phyloP scores from a whole-genome alignment of 768 basidiomycete species.

The Lyophyllum semitale region DNA sequence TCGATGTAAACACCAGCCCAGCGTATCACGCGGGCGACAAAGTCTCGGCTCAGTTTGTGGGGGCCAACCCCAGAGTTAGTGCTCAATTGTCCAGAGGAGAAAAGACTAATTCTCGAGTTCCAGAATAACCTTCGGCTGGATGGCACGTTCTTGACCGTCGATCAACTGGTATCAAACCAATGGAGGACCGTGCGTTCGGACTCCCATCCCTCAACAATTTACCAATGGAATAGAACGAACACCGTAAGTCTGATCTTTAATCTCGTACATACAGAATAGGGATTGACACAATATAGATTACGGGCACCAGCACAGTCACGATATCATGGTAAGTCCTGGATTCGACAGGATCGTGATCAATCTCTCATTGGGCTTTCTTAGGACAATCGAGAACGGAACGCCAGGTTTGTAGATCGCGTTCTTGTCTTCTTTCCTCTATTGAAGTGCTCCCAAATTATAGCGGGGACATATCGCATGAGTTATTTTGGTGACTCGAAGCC shows the following conservation, averaged over 20 bases:
- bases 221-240: constrained; percentile 62
- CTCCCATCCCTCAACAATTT: constrained; percentile 77
- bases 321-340: constrained; percentile 58
- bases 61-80: constrained; percentile 76
- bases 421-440: background rate
- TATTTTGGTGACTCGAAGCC: constrained; percentile 83
- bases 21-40: constrained; percentile 59
- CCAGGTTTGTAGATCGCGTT: constrained; percentile 42
- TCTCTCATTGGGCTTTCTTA: constrained; percentile 22
- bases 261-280: constrained; percentile 2
- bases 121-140: constrained; percentile 81
- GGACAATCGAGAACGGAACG: constrained; percentile 66
- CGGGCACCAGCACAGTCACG: constrained; percentile 65
- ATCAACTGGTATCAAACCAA: constrained; percentile 45
- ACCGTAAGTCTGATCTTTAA: constrained; percentile 36
- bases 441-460: constrained; percentile 30
- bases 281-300: constrained; percentile 39
- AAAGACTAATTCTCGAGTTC: constrained; percentile 1
- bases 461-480: constrained; percentile 67
- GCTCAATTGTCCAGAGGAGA: background rate
- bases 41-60: constrained; percentile 66
- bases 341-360: background rate
- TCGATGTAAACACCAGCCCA: constrained; percentile 48
- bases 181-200: constrained; percentile 70
- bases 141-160: constrained; percentile 70